Percentiles rank a stretch among this genome's conserved stretches.
Conservation (phyloP, 2,329 filamentous ascomycete species). For the Calonectria pseudoturangicola region DNA sequence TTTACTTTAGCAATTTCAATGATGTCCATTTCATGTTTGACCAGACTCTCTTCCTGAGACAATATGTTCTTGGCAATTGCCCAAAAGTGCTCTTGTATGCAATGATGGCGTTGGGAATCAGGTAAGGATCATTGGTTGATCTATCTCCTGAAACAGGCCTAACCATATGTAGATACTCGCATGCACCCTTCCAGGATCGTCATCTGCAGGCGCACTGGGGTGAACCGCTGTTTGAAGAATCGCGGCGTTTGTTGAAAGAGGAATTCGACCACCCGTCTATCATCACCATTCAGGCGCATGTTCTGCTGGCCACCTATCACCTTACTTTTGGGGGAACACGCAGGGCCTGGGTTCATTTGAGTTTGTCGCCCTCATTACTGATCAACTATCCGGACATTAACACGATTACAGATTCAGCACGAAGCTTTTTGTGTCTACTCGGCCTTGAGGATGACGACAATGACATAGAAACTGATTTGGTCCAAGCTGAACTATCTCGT, state of each 20-base stretch:
- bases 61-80: slow-evolving; percentile 25
- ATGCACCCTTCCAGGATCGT: slow-evolving; percentile 19
- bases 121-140: background rate
- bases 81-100: slow-evolving; percentile 31
- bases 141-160: background rate
- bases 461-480: background rate
- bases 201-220: slow-evolving; percentile 22
- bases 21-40: slow-evolving; percentile 42
- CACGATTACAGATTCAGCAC: background rate
- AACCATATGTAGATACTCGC: slow-evolving; percentile 17
- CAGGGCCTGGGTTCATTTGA: slow-evolving; percentile 19
- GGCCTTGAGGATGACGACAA: background rate
- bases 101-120: slow-evolving; percentile 29
- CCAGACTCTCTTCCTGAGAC: slow-evolving; percentile 31
- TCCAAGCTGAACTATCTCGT: slow-evolving; percentile 2
- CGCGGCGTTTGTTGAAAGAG: background rate
- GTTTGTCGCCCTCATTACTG: background rate
- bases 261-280: slow-evolving; percentile 29
- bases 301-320: slow-evolving; percentile 25
- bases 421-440: background rate
- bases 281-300: slow-evolving; percentile 12
- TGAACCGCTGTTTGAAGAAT: slow-evolving; percentile 17
- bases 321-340: slow-evolving; percentile 26
- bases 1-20: slow-evolving; percentile 42
- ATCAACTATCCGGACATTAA: background rate